Evolutionary conservation across 139 green algal species (phyloP).

Genomic region (Coelastrella sp.): DNA sequence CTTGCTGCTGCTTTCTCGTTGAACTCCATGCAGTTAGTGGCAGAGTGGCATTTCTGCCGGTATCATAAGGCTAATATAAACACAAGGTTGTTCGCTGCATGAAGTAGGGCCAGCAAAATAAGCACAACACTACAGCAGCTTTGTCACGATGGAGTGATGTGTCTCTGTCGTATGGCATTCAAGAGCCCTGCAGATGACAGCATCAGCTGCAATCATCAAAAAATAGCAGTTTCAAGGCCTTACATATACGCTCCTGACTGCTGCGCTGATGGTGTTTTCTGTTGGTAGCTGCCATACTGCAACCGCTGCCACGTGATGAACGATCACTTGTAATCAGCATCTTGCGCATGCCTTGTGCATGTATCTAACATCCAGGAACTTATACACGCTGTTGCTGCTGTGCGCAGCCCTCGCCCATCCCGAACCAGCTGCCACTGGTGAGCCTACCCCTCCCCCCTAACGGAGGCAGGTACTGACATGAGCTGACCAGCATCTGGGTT

Average conservation of each 20-base stretch:
- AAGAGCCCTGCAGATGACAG: too few species aligned
- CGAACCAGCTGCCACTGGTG: neutral
- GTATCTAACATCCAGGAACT: neutral
- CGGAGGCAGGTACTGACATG: neutral
- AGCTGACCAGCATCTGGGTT: neutral
- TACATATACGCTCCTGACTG: too few species aligned
- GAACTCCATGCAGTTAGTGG: conserved; percentile 8
- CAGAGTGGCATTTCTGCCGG: neutral
- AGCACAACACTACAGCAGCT: too few species aligned
- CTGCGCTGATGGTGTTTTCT: too few species aligned
- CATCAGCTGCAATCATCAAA: too few species aligned
- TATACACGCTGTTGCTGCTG: neutral
- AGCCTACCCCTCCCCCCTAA: neutral
- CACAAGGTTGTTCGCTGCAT: too few species aligned
- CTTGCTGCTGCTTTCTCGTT: conserved; percentile 27
- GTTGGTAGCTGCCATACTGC: too few species aligned
- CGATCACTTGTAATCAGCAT: neutral
- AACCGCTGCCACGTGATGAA: neutral
- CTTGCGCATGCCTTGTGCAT: neutral
- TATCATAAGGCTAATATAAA: too few species aligned
- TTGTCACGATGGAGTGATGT: too few species aligned
- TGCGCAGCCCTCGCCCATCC: neutral
- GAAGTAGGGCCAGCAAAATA: too few species aligned
- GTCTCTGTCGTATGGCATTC: too few species aligned
- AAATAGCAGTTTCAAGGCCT: too few species aligned